phyloP scores from a whole-genome alignment of 140 eudicot genomes.

The Flaveria floridana region DNA sequence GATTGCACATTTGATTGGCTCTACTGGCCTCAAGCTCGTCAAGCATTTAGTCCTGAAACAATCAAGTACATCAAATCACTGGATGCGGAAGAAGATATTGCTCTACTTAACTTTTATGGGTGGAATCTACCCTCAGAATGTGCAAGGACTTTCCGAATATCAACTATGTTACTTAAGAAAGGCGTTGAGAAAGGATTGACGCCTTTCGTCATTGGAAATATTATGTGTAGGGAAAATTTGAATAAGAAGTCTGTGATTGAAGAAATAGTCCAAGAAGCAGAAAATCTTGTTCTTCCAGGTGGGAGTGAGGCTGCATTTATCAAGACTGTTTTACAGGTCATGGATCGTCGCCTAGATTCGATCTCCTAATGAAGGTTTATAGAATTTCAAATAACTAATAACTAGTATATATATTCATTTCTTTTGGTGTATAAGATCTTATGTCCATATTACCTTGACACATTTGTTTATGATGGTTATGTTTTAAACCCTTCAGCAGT shows the following conservation, averaged over 20 bases:
- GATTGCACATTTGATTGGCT: slow-evolving; percentile 50
- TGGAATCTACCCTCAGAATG: slow-evolving; percentile 54
- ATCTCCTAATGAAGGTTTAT: slow-evolving; percentile 34
- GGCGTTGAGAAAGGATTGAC: slow-evolving; percentile 60
- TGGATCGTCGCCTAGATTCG: slow-evolving; percentile 51
- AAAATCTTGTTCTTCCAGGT: slow-evolving; percentile 50
- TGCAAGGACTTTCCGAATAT: slow-evolving; percentile 47
- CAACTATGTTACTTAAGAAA: slow-evolving; percentile 75
- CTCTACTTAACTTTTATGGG: slow-evolving; percentile 57
- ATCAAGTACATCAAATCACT: slow-evolving; percentile 54
- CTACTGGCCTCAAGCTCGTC: slow-evolving; percentile 75
- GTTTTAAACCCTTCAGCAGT: slow-evolving; percentile 22
- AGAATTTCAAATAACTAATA: neutral
- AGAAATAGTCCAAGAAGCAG: slow-evolving; percentile 56
- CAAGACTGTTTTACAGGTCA: slow-evolving; percentile 43
- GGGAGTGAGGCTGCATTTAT: slow-evolving; percentile 52
- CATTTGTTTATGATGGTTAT: slow-evolving; percentile 25
- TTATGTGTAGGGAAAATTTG: slow-evolving; percentile 63
- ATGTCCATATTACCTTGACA: slow-evolving; percentile 29
- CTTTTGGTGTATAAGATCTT: slow-evolving; percentile 36
- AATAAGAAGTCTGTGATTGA: slow-evolving; percentile 59
- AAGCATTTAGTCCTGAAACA: slow-evolving; percentile 44
- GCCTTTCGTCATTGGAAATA: slow-evolving; percentile 60
- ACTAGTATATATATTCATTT: slow-evolving; percentile 20
- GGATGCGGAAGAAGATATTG: slow-evolving; percentile 61